Evolutionary conservation across 2,329 filamentous ascomycete species (phyloP), one percentile per base, ranked within the genome.

Genomic region (Fusarium coffeatum): DNA sequence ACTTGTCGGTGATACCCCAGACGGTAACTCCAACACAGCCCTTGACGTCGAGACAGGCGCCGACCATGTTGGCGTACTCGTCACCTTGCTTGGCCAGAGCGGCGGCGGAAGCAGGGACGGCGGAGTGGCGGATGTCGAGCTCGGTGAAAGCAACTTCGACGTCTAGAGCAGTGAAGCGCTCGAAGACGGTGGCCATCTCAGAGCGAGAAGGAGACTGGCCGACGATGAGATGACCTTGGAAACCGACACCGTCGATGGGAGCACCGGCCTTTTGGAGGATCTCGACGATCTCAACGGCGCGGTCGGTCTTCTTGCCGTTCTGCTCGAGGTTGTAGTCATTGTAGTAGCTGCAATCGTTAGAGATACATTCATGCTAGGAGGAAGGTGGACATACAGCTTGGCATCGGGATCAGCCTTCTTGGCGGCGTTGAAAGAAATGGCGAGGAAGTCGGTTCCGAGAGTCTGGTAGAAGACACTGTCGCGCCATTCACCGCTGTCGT

Each of bases 121-220:
- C 75, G 3, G 75, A 74, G 58, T 85, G 83, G 30, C 88, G 82
- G 64, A 90, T 86, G 74, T 90, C 88, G 23, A 90, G 79, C 79
- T 90, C 88, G 2, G 88, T 90, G 74, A 88, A 83, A 8, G 87
- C 87, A 7, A 89, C 85, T 63, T 90, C 88, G 7, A 88, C 78
- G 8, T 83, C 83, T 3, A 87, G 81, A 2, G 80, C 78, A 3
- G 83, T 82, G 79, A 87, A 90, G 43, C 83, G 79, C 49, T 80
- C 73, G 55, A 89, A 84, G 16, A 83, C 82, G 1, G 80, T 79
- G 32, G 80, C 79, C 46, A 86, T 80, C 15, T 79, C 78, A 37
- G 79, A 78, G 67, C 83, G 82, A 43, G 76, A 78, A 0, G 87
- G 84, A 3, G 85, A 83, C n/a, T 76, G 72, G 71, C 87, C 86